These are phyloP conservation scores for Lumnitzera racemosa DNA, from an alignment of 345 rosid species.

Conservation along the genomic window DNA sequence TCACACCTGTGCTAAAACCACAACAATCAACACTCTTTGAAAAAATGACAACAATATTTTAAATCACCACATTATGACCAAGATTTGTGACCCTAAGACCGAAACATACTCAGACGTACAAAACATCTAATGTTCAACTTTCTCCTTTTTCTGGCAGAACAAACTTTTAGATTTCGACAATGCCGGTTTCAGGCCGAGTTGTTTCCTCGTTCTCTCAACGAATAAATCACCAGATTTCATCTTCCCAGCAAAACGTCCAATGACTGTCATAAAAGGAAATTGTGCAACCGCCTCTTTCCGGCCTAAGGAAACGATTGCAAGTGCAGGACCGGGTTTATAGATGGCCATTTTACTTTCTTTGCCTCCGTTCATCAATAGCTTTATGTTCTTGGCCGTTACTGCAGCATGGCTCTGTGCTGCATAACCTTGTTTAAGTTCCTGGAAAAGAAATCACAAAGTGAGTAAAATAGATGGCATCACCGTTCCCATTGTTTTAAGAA, in stretches of 20 bases:
- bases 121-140: too few species aligned
- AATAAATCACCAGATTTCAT: slow-evolving; percentile 36
- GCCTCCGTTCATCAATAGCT: slow-evolving; percentile 26
- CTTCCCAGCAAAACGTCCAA: slow-evolving; percentile 35
- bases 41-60: too few species aligned
- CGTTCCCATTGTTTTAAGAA: background rate
- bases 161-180: too few species aligned
- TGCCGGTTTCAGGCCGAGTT: slow-evolving; percentile 13
- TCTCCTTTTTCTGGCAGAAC: too few species aligned
- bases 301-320: slow-evolving; percentile 34
- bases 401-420: slow-evolving; percentile 6
- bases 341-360: slow-evolving; percentile 19
- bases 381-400: slow-evolving; percentile 29
- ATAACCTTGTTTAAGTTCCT: too few species aligned
- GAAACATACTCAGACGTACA: too few species aligned
- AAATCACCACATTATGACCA: too few species aligned
- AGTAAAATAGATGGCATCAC: too few species aligned
- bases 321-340: slow-evolving; percentile 24
- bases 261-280: slow-evolving; percentile 22
- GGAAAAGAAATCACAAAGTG: too few species aligned
- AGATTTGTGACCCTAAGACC: too few species aligned
- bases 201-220: slow-evolving; percentile 22
- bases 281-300: slow-evolving; percentile 10
- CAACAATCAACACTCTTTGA: too few species aligned
- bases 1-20: too few species aligned